phyloP scores from a whole-genome alignment of 495 filamentous ascomycete species.

The Trichoderma asperelloides region DNA sequence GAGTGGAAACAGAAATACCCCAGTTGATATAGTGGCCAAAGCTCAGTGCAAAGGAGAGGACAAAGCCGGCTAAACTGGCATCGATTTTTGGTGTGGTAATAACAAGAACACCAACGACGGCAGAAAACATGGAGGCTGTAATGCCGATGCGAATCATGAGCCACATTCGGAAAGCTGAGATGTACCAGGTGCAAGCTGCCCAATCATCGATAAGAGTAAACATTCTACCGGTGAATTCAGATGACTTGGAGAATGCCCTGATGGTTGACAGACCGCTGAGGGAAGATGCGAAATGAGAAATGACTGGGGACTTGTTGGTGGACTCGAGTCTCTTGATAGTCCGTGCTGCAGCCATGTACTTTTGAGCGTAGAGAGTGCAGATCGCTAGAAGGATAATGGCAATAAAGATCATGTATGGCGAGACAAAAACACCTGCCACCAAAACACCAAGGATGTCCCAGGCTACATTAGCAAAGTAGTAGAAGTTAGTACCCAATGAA shows the following conservation, averaged over 20 bases:
- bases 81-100: slow-evolving; percentile 55
- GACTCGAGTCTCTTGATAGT: slow-evolving; percentile 70
- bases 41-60: slow-evolving; percentile 50
- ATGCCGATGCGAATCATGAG: slow-evolving; percentile 61
- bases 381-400: slow-evolving; percentile 44
- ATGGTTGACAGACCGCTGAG: slow-evolving; percentile 68
- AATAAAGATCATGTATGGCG: slow-evolving; percentile 49
- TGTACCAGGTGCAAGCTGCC: slow-evolving; percentile 51
- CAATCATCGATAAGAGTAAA: slow-evolving; percentile 57
- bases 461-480: slow-evolving; percentile 42
- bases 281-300: slow-evolving; percentile 64
- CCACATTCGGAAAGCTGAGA: slow-evolving; percentile 68
- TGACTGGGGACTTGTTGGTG: slow-evolving; percentile 63
- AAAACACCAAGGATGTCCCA: slow-evolving; percentile 49
- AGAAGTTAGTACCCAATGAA: slow-evolving; percentile 49
- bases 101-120: slow-evolving; percentile 54
- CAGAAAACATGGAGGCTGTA: slow-evolving; percentile 61
- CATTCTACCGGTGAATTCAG: slow-evolving; percentile 58
- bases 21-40: slow-evolving; percentile 46
- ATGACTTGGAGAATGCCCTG: slow-evolving; percentile 57
- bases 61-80: slow-evolving; percentile 71
- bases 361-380: slow-evolving; percentile 46
- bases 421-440: slow-evolving; percentile 53
- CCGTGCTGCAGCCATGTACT: slow-evolving; percentile 60
- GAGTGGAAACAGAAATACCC: slow-evolving; percentile 41